These are phyloP conservation scores for Niveomyces coronatus DNA, from an alignment of 2,329 filamentous ascomycete species.

Conservation along the genomic window DNA sequence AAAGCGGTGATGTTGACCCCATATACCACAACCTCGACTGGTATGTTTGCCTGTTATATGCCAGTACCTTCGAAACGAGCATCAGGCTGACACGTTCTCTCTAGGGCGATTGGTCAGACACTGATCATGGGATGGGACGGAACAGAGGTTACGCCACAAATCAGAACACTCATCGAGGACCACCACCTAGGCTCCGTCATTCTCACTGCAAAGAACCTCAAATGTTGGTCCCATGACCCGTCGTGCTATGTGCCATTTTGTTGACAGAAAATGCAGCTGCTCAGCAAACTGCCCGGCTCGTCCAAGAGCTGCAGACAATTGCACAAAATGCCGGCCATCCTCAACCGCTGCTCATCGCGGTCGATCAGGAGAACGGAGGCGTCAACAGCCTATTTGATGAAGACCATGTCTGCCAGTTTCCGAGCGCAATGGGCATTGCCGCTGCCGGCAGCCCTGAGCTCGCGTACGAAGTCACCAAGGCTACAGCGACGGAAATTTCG, in stretches of 20 bases:
- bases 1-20: slow-evolving; percentile 37
- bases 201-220: slow-evolving; percentile 74
- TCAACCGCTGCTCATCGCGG: slow-evolving; percentile 76
- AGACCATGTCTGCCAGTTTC: slow-evolving; percentile 91
- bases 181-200: slow-evolving; percentile 84
- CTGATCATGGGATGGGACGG: slow-evolving; percentile 83
- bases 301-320: slow-evolving; percentile 86
- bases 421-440: slow-evolving; percentile 93
- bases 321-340: slow-evolving; percentile 85
- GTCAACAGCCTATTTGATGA: slow-evolving; percentile 96
- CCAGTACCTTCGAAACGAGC: no score
- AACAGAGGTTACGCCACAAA: slow-evolving; percentile 72
- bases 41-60: slow-evolving; percentile 35
- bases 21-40: slow-evolving; percentile 69
- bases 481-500: slow-evolving; percentile 83
- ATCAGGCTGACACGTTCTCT: slow-evolving; percentile 4
- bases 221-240: slow-evolving; percentile 45
- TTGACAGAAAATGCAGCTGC: slow-evolving; percentile 51
- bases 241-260: slow-evolving; percentile 10
- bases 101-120: slow-evolving; percentile 62
- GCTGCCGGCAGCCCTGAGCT: slow-evolving; percentile 78
- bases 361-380: slow-evolving; percentile 96
- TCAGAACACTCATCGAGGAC: slow-evolving; percentile 68
- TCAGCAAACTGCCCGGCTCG: slow-evolving; percentile 76
- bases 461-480: slow-evolving; percentile 83